Conservation (phyloP, 768 basidiomycete species). For the Daedaleopsis sinensis region DNA sequence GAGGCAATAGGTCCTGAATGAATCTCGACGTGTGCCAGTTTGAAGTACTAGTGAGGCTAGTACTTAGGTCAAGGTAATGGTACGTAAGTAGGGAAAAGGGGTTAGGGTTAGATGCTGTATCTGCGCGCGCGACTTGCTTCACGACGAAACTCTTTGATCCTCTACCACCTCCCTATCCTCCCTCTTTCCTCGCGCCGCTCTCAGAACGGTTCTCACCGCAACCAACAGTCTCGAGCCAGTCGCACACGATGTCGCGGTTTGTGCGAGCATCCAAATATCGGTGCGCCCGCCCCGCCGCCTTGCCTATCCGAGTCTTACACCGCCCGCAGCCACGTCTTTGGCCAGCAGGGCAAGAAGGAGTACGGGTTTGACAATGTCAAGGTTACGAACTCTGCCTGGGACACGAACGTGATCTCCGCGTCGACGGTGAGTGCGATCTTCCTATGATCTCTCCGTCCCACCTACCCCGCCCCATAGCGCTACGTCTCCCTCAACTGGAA, state of each 20-base stretch:
- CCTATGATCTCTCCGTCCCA: neutral
- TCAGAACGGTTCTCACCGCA: neutral
- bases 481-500: slow-evolving; percentile 97
- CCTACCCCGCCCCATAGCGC: slow-evolving; percentile 23
- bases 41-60: too few relatives aligned
- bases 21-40: too few relatives aligned
- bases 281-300: slow-evolving; percentile 10
- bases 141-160: neutral
- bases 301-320: neutral
- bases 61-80: too few relatives aligned
- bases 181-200: neutral
- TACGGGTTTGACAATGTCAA: slow-evolving; percentile 81
- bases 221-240: neutral
- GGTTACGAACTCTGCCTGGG: slow-evolving; percentile 90
- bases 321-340: slow-evolving; percentile 83
- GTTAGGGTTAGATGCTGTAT: neutral
- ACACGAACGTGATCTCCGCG: slow-evolving; percentile 89
- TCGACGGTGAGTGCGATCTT: slow-evolving; percentile 62
- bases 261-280: slow-evolving; percentile 29
- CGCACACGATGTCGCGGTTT: slow-evolving; percentile 24
- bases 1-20: too few relatives aligned
- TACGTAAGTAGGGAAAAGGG: neutral
- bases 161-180: neutral
- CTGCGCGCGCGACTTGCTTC: neutral
- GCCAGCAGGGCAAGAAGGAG: slow-evolving; percentile 85